Evolutionary conservation across 345 rosid species (phyloP), one percentile per base, ranked within the genome.

Genomic region (Leavenworthia alabamica): DNA sequence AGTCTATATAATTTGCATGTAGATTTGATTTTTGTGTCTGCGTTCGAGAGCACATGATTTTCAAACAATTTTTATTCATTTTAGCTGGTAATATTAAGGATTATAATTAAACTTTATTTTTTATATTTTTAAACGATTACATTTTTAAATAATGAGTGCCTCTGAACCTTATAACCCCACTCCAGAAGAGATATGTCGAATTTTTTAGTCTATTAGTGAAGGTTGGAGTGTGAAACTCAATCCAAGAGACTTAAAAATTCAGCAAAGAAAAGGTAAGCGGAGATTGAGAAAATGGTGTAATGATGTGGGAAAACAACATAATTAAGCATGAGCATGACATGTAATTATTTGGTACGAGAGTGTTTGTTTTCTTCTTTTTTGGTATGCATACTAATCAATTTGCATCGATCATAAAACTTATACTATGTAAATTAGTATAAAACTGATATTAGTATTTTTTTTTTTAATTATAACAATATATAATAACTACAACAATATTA

Each of bases 301-400:
- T 56, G 35, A 62, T 65, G 66, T 58, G 71, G 82, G 85, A 86
- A 78, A 80, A 80, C 89, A 78, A 61, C 78, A 86, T 86, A 62
- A 86, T 86, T 73, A 81, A 74, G 92, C 89, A 83, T 86, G 86
- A 78, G 74, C 67, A 73, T 80, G 74, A 77, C 46, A 67, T 62
- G 69, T 72, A 79, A 86, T 86, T 77, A 83, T 83, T 74, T 70
- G 54, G 37, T 78, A 77, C 77, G 72, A 78, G 81, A 73, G 76
- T 75, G 65, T 72, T 41, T 23, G 3, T 23, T 2, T 23, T 23
- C 4, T 23, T 2, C 4, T 23, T 23, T 23, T 23, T 23, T 23
- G 26, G 39, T 33, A 11, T 33, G 37, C n/a, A 20, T 20, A 20
- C 22, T 1, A 20, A 20, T 20, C 22, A 20, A 20, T 20, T 24